A percentile compares a stretch with the other conserved stretches of the same genome.
Evolutionary conservation across 2,329 filamentous ascomycete genomes (phyloP).

Genomic region (Pyrenochaeta sp.): DNA sequence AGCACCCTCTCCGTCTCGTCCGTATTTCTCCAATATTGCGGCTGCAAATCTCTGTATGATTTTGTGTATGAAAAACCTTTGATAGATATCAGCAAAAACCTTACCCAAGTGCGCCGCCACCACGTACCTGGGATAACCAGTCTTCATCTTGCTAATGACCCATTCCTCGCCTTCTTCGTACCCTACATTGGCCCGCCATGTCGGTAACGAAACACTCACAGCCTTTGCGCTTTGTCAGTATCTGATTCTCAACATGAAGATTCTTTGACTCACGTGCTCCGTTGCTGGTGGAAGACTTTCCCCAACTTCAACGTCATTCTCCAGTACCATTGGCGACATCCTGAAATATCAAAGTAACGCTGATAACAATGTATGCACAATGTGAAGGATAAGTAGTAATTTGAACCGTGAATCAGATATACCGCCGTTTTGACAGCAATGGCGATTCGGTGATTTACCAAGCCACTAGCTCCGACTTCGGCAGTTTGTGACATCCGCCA

Average conservation of each 20-base stretch:
- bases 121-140: conserved; percentile 83
- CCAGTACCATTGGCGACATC: conserved; percentile 37
- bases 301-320: conserved; percentile 49
- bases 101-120: conserved; percentile 1
- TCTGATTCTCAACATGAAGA: not conserved
- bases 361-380: conserved; percentile 11
- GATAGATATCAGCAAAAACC: conserved; percentile 14
- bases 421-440: conserved; percentile 19
- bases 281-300: conserved; percentile 51
- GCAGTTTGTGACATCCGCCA: conserved; percentile 26
- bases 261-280: conserved; percentile 48
- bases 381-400: conserved; percentile 4
- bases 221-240: conserved; percentile 65
- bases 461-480: conserved; percentile 43
- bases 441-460: conserved; percentile 16
- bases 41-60: conserved; percentile 77
- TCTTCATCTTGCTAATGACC: conserved; percentile 85
- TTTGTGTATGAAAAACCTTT: conserved; percentile 89
- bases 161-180: conserved; percentile 93
- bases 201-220: conserved; percentile 93
- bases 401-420: conserved; percentile 10
- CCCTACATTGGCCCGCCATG: conserved; percentile 88
- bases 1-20: conserved; percentile 69
- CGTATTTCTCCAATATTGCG: conserved; percentile 72
- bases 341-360: conserved; percentile 11